These are phyloP conservation scores for Tuber calosporum DNA, from an alignment of 495 filamentous ascomycete species.

Conservation along the genomic window DNA sequence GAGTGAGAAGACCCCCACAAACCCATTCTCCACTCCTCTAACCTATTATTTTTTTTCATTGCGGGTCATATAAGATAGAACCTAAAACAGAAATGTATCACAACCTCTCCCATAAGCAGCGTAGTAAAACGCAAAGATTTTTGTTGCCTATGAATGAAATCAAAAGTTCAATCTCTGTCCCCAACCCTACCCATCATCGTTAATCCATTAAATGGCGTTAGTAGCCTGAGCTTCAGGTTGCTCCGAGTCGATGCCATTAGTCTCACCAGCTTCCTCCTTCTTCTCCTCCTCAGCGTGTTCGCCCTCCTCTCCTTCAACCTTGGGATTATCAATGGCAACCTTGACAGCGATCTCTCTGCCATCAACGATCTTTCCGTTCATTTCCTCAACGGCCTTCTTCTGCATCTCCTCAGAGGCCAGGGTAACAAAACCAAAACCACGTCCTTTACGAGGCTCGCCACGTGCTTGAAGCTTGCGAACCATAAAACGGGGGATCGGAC, in stretches of 20 bases:
- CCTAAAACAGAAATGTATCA: not conserved
- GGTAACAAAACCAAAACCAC: constrained; percentile 97
- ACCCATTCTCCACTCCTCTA: not conserved
- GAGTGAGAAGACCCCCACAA: constrained; percentile 1
- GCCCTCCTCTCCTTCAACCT: constrained; percentile 66
- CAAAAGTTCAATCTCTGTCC: not conserved
- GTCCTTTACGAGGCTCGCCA: constrained; percentile 96
- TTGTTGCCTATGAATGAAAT: not conserved
- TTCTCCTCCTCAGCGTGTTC: constrained; percentile 46
- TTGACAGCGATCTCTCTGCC: constrained; percentile 99
- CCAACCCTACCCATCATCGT: not conserved
- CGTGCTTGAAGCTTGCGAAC: constrained; percentile 98
- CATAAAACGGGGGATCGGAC: constrained; percentile 98
- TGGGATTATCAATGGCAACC: constrained; percentile 98
- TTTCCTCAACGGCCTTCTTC: constrained; percentile 91
- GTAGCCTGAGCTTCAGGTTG: not conserved
- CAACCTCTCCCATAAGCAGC: constrained; percentile 4
- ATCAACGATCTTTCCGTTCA: constrained; percentile 98
- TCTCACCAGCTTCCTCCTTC: constrained; percentile 12
- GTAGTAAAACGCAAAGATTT: not conserved
- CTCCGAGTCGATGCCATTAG: not conserved
- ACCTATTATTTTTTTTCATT: not conserved
- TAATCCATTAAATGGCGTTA: not conserved
- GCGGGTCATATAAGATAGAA: constrained; percentile 4
- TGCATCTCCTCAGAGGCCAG: constrained; percentile 90